Percentiles rank a stretch among this genome's conserved stretches.
Evolutionary conservation across 495 filamentous ascomycete genomes (phyloP).

Genomic region (Talaromyces borbonicus): DNA sequence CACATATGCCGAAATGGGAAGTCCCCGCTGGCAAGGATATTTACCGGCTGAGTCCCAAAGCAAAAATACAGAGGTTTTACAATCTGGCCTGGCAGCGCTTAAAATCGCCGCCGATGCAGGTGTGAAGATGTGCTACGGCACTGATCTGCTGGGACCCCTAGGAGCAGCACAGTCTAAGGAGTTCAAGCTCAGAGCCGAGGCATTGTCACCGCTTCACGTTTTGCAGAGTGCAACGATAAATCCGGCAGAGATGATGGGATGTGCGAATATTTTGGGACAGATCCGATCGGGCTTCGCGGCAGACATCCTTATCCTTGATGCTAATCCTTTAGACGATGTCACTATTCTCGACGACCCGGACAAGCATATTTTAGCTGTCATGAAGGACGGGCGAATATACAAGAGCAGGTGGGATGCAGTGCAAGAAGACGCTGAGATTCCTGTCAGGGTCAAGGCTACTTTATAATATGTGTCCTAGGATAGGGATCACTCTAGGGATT

Average conservation of each 20-base stretch:
- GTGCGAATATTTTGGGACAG: constrained; percentile 32
- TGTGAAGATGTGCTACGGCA: constrained; percentile 45
- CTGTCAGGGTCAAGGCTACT: constrained; percentile 2
- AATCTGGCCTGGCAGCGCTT: constrained; percentile 33
- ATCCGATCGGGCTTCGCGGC: constrained; percentile 31
- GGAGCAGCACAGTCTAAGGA: constrained; percentile 38
- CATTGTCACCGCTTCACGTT: constrained; percentile 30
- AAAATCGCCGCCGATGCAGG: constrained; percentile 36
- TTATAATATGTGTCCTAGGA: too few species aligned
- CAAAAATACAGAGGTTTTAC: constrained; percentile 40
- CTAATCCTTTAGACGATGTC: constrained; percentile 43
- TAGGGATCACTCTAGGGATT: too few species aligned
- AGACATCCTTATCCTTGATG: constrained; percentile 33
- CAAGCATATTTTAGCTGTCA: constrained; percentile 33
- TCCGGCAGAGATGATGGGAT: constrained; percentile 35
- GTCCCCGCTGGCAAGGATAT: constrained; percentile 29
- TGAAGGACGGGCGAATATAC: constrained; percentile 41
- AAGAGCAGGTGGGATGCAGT: constrained; percentile 33
- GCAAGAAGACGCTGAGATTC: constrained; percentile 20
- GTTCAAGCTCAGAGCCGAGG: constrained; percentile 35
- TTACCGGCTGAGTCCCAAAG: constrained; percentile 27
- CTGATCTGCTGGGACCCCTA: constrained; percentile 42
- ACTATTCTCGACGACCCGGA: constrained; percentile 37
- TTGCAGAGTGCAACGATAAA: constrained; percentile 44
- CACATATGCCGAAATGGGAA: constrained; percentile 40